Evolutionary conservation across 2,329 filamentous ascomycete species (phyloP), one percentile per base, ranked within the genome.

Genomic region (Apiospora malaysiana): DNA sequence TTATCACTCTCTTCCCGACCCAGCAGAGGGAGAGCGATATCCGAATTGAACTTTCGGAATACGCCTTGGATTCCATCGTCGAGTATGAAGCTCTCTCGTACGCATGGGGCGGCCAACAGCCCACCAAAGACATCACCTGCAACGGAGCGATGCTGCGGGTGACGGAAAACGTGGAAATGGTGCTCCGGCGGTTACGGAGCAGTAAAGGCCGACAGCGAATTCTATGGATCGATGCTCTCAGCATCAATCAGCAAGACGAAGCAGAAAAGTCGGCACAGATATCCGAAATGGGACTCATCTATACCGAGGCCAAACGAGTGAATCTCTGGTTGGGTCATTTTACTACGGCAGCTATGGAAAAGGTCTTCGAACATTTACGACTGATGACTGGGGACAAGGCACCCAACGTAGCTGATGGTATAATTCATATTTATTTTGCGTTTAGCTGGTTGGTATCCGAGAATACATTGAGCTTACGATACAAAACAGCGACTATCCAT

Each of bases 241-340:
- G 66, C 42, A 68, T 68, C 43, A 27, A 68, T 16, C 66, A 68
- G 23, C 16, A 25, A 14, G 43, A 68, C 43, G n/a, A 45, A 32
- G n/a, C 32, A 8, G 66, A 68, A 14, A 45, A 68, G 25, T 12
- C 32, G 16, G 21, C 40, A 10, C 66, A 47, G 43, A 42, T 68
- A 23, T 21, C 27, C 14, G 14, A 32, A 4, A 49, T 68, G 66
- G 66, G 43, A 9, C 37, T 32, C 8, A 49, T 68, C 14, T 68
- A 49, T 32, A 1, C 10, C 18, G 18, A 23, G 7, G 66, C 66
- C 12, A 49, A 10, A n/a, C 43, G 23, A n/a, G 27, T 32, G 10
- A 46, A 46, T 2, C 18, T 68, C 14, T 68, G 43, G 40, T 23
- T 68, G 5, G 66, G 66, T 18, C 14, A 25, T 27, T 9, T 6